A percentile compares a stretch with the other conserved stretches of the same genome.
These are phyloP conservation scores for Cordyceps javanica DNA, from an alignment of 2,329 filamentous ascomycete genomes.

Conservation along the genomic window DNA sequence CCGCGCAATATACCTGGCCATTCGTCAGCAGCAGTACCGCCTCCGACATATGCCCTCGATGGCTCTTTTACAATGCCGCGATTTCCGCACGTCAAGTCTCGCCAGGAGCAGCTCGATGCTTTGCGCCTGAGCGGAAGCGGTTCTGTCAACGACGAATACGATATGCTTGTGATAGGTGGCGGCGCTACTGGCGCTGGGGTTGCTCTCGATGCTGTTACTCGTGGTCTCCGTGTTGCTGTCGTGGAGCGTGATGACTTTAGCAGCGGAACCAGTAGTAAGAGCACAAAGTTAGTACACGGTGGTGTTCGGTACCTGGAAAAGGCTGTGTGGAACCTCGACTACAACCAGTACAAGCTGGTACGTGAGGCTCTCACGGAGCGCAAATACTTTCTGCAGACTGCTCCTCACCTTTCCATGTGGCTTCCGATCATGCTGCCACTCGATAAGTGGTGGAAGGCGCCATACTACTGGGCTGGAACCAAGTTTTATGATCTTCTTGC, in stretches of 20 bases:
- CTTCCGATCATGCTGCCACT: conserved; percentile 71
- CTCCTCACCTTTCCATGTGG: conserved; percentile 67
- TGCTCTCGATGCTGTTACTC: conserved; percentile 64
- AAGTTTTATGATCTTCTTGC: conserved; percentile 84
- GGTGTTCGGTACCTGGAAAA: conserved; percentile 71
- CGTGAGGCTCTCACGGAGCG: conserved; percentile 68
- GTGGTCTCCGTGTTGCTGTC: conserved; percentile 65
- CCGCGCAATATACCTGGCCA: conserved; percentile 67
- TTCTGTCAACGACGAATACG: conserved; percentile 46
- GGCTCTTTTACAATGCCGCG: conserved; percentile 60
- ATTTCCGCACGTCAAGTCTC: conserved; percentile 57
- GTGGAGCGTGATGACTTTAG: conserved; percentile 70
- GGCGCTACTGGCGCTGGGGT: conserved; percentile 67
- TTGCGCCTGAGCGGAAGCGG: conserved; percentile 39
- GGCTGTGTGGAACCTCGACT: conserved; percentile 69
- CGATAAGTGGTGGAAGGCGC: conserved; percentile 70
- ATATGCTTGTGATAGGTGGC: conserved; percentile 64
- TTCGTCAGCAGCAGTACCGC: conserved; percentile 62
- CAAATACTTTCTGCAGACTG: conserved; percentile 69
- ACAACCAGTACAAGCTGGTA: conserved; percentile 65
- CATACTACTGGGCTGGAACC: conserved; percentile 70
- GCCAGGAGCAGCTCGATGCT: conserved; percentile 58
- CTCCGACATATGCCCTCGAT: conserved; percentile 62
- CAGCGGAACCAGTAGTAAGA: conserved; percentile 68
- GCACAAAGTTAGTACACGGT: conserved; percentile 71